Conservation (phyloP, 164 flowering plant genomes). For the Liquidambar formosana region DNA sequence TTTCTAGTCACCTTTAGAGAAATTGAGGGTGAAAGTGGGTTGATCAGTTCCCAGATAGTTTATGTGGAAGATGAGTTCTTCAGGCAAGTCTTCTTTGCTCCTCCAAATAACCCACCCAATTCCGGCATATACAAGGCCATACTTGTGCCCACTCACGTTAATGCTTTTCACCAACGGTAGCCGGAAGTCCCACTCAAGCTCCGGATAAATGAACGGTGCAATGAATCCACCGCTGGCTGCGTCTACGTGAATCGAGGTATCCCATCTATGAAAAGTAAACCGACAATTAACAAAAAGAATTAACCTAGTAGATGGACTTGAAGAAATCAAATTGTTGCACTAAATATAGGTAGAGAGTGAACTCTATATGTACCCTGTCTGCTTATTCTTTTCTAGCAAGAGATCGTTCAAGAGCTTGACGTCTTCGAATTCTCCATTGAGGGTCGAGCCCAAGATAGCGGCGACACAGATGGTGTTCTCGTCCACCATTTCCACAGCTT, state of each 20-base stretch:
- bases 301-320: background rate
- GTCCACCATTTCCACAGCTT: too few species aligned
- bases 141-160: background rate
- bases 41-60: too few species aligned
- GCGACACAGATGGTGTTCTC: too few species aligned
- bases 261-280: too few species aligned
- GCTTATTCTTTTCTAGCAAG: conserved; percentile 31
- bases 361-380: conserved; percentile 28
- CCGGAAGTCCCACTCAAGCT: conserved; percentile 9
- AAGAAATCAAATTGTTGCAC: background rate
- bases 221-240: too few species aligned
- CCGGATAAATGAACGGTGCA: background rate
- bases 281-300: background rate
- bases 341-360: background rate
- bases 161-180: background rate
- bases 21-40: conserved; percentile 48
- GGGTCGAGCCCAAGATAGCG: too few species aligned
- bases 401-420: conserved; percentile 42
- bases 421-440: conserved; percentile 45
- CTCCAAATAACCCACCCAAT: conserved; percentile 12
- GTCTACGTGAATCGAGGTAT: conserved; percentile 2
- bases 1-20: conserved; percentile 32
- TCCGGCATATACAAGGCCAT: too few species aligned
- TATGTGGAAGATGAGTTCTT: too few species aligned
- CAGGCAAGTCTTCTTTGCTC: conserved; percentile 39